Base-by-base conservation (phyloP, 352 stramenopile species). In the Phytopythium montanum region DNA sequence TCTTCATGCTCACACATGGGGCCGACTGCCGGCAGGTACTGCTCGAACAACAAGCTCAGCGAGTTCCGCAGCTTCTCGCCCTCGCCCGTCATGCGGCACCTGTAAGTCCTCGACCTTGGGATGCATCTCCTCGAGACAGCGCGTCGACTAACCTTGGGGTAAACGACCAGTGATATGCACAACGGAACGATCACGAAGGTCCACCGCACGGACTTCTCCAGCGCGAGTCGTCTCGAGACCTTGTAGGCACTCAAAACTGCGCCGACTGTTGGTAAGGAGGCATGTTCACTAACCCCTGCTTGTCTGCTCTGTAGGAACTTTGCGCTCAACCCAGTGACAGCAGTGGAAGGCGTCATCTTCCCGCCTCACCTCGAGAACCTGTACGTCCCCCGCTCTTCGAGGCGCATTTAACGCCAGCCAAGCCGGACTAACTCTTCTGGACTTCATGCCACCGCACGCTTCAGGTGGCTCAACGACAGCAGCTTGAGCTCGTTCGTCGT, bases 401-500 rank as follows among this genome's bases (percentile, higher is more conserved):
- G n/a, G 1, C 39, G 39, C 19, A 9, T 23, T 25, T 5, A 23
- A n/a, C n/a, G n/a, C 23, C 12, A 45, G 6, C 39, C 13, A 25
- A n/a, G n/a, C 19, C 16, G 41, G 18, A 21, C 21, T 28, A 48
- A 48, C 19, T 44, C 9, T 19, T 14, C 13, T 44, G 14, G 18
- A 5, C 3, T 44, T 2, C 38, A 21, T 21, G 18, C 9, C 23
- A 21, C 5, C 16, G 19, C 23, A 13, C 14, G 25, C 25, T 1
- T 2, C 23, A 55, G 49, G 13, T 55, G 49, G 49, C n/a, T 76
- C 10, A 73, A 70, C 44, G 65, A 54, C 13, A 73, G 65, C 46
- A 73, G 18, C 25, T 52, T 76, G 28, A 66, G 61, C 3, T 34
- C 66, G 8, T 73, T 76, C 23, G 52, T 71, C 34, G 62, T 76